These are phyloP conservation scores for Cardamine resedifolia DNA, from an alignment of 345 rosid species.

Conservation along the genomic window DNA sequence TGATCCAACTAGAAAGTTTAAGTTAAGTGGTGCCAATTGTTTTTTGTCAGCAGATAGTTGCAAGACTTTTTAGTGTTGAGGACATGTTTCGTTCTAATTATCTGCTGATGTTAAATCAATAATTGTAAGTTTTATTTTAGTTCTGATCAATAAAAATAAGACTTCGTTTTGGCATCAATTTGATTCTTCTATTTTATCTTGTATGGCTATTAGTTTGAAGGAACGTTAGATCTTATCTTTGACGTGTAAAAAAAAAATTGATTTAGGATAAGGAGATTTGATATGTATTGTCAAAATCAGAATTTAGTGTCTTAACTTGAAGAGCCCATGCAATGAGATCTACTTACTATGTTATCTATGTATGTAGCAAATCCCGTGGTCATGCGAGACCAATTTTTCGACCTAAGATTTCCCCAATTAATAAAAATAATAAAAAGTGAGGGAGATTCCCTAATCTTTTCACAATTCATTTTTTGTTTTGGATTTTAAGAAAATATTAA, in stretches of 20 bases:
- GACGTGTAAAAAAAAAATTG: not conserved
- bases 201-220: not conserved
- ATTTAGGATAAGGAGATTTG: not conserved
- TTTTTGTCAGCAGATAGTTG: conserved; percentile 19
- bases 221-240: not conserved
- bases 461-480: not conserved
- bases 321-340: not conserved
- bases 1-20: conserved; percentile 6
- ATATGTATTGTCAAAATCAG: not conserved
- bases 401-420: not conserved
- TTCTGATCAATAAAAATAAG: conserved; percentile 7
- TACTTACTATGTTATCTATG: not conserved
- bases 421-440: not conserved
- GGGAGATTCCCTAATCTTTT: not conserved
- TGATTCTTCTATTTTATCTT: not conserved
- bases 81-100: conserved; percentile 6
- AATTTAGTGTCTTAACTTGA: not conserved
- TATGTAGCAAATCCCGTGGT: no score
- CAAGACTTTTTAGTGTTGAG: not conserved
- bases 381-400: no score
- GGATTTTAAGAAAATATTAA: not conserved
- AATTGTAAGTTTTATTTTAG: not conserved
- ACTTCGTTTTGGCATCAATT: conserved; percentile 15
- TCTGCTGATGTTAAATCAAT: conserved; percentile 1
- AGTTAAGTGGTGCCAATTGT: conserved; percentile 5